Conservation (phyloP, 768 basidiomycete species). For the Kwoniella dendrophila region DNA sequence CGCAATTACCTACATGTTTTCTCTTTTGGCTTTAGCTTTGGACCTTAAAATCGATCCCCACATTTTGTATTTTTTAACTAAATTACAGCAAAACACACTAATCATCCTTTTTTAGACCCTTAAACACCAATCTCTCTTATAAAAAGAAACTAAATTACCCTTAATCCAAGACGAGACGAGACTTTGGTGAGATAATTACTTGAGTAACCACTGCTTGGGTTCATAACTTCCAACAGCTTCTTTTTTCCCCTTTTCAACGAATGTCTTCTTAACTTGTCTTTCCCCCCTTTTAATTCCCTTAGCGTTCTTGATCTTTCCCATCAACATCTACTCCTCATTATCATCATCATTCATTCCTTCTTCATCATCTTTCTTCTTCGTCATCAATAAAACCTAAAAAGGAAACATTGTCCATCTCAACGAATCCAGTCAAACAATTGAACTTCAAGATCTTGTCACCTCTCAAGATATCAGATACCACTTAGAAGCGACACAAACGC, state of each 20-base stretch:
- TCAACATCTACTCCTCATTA: neutral
- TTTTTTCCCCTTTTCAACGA: neutral
- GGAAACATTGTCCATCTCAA: neutral
- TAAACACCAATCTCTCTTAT: neutral
- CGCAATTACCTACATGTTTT: no score
- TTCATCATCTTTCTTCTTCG: neutral
- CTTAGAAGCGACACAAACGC: no score
- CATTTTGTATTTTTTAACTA: neutral
- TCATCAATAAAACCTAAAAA: neutral
- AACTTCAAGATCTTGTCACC: neutral
- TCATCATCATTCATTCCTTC: conserved; percentile 7
- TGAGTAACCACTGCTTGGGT: neutral
- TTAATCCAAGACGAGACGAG: no score
- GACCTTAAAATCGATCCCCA: conserved; percentile 1
- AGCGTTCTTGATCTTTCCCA: neutral
- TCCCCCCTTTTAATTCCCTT: neutral
- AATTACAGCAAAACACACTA: neutral
- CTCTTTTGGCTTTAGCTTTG: no score
- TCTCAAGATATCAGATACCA: neutral
- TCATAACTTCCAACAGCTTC: neutral
- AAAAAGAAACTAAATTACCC: neutral
- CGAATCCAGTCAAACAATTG: neutral
- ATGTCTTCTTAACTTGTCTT: neutral
- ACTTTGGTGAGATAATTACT: neutral
- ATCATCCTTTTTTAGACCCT: neutral